Conservation (phyloP, 495 filamentous ascomycete species). For the Talaromyces liani region DNA sequence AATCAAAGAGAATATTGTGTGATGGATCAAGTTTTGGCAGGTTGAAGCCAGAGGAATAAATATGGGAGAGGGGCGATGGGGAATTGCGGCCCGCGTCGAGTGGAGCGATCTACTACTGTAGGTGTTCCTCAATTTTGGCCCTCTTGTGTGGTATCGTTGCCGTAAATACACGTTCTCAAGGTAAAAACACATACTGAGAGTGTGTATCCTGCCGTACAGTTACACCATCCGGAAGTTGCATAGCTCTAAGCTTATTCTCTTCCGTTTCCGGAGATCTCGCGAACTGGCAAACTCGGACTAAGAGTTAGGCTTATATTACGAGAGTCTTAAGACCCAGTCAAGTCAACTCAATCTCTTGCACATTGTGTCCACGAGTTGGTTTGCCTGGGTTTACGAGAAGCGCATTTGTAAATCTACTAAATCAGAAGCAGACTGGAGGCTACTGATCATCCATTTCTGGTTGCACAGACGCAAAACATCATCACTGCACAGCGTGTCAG, state of each 20-base stretch:
- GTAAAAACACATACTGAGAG: not conserved
- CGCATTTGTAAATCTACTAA: too few relatives aligned
- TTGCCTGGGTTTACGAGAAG: too few relatives aligned
- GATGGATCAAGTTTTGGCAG: not conserved
- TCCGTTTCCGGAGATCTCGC: not conserved
- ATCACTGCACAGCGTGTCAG: not conserved
- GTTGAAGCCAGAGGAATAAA: not conserved
- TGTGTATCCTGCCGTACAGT: not conserved
- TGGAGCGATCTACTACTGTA: constrained; percentile 1
- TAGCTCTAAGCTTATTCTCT: not conserved
- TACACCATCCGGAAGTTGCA: not conserved
- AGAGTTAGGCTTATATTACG: not conserved
- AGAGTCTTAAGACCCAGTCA: not conserved
- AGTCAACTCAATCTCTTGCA: not conserved
- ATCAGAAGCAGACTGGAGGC: not conserved
- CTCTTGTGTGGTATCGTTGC: not conserved
- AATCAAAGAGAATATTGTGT: not conserved
- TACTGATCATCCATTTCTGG: not conserved
- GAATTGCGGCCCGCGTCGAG: not conserved
- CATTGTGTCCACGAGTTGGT: not conserved
- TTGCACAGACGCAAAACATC: not conserved
- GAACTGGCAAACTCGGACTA: not conserved
- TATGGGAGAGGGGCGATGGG: not conserved
- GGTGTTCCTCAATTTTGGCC: constrained; percentile 1
- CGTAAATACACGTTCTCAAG: not conserved